Base-by-base conservation (phyloP, 805 yeast genomes). In the Metschnikowia lochheadii region DNA sequence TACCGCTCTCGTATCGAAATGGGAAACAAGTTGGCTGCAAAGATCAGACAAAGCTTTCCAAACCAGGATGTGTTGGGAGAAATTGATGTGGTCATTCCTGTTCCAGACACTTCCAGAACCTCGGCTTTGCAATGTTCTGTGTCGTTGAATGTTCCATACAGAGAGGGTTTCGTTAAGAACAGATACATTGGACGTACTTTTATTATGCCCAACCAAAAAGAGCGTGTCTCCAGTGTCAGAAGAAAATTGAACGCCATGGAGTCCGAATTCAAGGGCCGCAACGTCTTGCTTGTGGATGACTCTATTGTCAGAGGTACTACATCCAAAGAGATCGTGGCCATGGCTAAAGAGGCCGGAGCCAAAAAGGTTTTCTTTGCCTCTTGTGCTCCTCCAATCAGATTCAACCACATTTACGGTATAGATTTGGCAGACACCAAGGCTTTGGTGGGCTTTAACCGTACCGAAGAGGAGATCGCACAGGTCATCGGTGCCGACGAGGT, bases 291-390 rank as follows among this genome's bases (percentile, higher is more conserved):
- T 48, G 97, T 94, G 40, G 99, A 94, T 69, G 99, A 94, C 69
- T 89, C 97, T 26, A 92, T 94, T 57, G 99, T 94, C 8, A 83
- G 99, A 67, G 99, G 99, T 55, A 94, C 99, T 18, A 94, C 99
- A 2, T 90, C 97, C 6, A 87, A 82, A 67, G 99, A 94, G 73
- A 94, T 94, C 57, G 96, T 94, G 33, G 86, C 84, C 58, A 94
- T 94, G 99, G 99, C 99, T n/a, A 81, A 87, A 60, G 99, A 94
- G 68, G 96, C 98, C 5, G 99, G 99, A 51, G 99, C 99, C 41
- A 84, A 81, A 54, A 85, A 83, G 60, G 99, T 94, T n/a, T 92
- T 82, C 66, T 86, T 94, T 68, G 99, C 99, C 0, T 88, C 96
- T 23, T 94, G 97, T 64, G 96, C 99, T 14, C 99, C 99, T 29